Evolutionary conservation across 2,329 filamentous ascomycete genomes (phyloP).

Genomic region (Colletotrichum chlorophyti): DNA sequence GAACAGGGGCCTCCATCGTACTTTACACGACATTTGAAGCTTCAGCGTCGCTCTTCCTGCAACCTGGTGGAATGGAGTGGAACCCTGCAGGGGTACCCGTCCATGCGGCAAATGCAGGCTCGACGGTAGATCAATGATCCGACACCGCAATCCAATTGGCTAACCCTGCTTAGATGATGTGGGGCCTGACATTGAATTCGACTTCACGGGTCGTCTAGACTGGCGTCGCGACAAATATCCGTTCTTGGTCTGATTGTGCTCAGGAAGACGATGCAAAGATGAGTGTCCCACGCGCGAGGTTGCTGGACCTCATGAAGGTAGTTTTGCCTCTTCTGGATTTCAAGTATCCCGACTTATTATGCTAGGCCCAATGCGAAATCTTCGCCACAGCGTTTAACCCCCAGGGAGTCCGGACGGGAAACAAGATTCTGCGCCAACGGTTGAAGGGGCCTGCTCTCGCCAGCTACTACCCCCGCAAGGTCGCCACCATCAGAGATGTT

Average conservation of each 20-base stretch:
- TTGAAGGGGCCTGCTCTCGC: slow-evolving; percentile 83
- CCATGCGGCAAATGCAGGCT: too few relatives aligned
- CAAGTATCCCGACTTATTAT: too few relatives aligned
- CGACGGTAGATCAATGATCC: slow-evolving; percentile 22
- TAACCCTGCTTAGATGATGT: neutral
- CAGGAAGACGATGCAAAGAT: slow-evolving; percentile 51
- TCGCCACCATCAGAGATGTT: slow-evolving; percentile 76
- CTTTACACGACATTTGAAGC: too few relatives aligned
- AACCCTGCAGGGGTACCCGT: neutral
- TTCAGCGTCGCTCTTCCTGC: too few relatives aligned
- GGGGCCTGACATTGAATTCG: slow-evolving; percentile 1
- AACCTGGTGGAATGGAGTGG: too few relatives aligned
- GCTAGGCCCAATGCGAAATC: slow-evolving; percentile 89
- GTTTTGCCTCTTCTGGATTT: neutral
- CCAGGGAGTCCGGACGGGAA: slow-evolving; percentile 79
- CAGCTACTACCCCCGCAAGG: slow-evolving; percentile 85
- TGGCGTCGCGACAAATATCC: slow-evolving; percentile 17
- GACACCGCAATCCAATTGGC: neutral
- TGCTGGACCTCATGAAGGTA: slow-evolving; percentile 83
- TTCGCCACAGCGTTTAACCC: slow-evolving; percentile 95
- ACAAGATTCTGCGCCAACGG: slow-evolving; percentile 89
- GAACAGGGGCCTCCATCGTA: too few relatives aligned
- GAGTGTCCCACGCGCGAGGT: slow-evolving; percentile 66
- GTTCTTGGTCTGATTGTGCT: slow-evolving; percentile 17
- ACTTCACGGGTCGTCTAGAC: slow-evolving; percentile 10